These are phyloP conservation scores for Poterioochromonas sp. DNA, from an alignment of 352 stramenopile genomes.

Conservation along the genomic window DNA sequence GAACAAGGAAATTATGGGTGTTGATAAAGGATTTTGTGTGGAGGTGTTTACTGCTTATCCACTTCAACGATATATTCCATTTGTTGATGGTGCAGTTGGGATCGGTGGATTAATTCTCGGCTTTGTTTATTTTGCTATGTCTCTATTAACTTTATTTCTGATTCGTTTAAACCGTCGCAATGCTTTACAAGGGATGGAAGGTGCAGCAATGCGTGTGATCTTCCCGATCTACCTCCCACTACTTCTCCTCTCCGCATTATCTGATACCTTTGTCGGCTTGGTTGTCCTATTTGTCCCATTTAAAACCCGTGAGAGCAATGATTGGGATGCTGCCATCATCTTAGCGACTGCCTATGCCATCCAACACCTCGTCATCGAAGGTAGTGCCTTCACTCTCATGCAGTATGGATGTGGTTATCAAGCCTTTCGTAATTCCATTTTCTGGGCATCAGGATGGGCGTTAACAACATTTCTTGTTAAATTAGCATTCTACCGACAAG, in stretches of 20 bases:
- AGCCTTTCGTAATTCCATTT: not conserved
- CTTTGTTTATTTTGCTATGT: not conserved
- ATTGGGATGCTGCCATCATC: not conserved
- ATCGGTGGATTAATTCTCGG: not conserved
- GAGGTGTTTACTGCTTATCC: not conserved
- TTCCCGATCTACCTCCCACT: constrained; percentile 23
- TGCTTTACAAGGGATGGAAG: not conserved
- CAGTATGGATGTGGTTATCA: constrained; percentile 29
- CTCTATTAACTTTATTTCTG: not conserved
- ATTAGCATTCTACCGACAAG: not conserved
- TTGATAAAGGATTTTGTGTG: not conserved
- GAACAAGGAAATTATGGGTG: no score
- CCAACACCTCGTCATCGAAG: constrained; percentile 23
- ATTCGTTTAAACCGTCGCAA: not conserved
- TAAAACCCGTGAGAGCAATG: not conserved
- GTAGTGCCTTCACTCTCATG: constrained; percentile 14
- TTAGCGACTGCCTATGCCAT: not conserved
- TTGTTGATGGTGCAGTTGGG: not conserved
- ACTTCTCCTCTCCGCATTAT: not conserved
- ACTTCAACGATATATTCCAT: not conserved
- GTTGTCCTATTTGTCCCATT: not conserved
- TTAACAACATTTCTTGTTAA: constrained; percentile 6
- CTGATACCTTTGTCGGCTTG: constrained; percentile 12
- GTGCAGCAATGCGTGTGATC: not conserved
- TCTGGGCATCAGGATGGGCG: not conserved